A percentile compares a stretch with the other conserved stretches of the same genome.
phyloP scores from a whole-genome alignment of 2,329 filamentous ascomycete genomes.

The Cercospora sojina region DNA sequence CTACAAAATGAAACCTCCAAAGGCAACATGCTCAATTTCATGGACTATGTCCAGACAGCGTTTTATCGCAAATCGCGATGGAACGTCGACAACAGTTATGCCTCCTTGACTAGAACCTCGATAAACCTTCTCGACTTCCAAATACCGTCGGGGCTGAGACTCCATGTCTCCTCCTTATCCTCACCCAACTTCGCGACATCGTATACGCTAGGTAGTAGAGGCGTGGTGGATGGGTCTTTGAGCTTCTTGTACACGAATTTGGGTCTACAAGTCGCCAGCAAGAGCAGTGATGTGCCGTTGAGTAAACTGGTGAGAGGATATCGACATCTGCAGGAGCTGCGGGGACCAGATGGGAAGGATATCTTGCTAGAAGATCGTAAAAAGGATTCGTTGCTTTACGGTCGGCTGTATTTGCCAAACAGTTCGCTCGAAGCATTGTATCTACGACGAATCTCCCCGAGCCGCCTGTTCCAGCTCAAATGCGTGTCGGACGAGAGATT shows the following conservation, averaged over 20 bases:
- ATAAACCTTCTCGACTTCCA: slow-evolving; percentile 85
- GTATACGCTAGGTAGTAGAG: slow-evolving; percentile 85
- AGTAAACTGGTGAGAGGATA: slow-evolving; percentile 79
- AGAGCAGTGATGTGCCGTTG: slow-evolving; percentile 73
- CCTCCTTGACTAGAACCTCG: slow-evolving; percentile 77
- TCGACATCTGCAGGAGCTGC: slow-evolving; percentile 68
- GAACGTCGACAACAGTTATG: slow-evolving; percentile 91
- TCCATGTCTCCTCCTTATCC: slow-evolving; percentile 87
- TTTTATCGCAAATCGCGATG: slow-evolving; percentile 85
- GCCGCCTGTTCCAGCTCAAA: slow-evolving; percentile 75
- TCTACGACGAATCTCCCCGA: slow-evolving; percentile 72
- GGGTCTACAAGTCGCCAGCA: slow-evolving; percentile 65
- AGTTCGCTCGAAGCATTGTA: slow-evolving; percentile 85
- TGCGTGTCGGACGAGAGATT: slow-evolving; percentile 71
- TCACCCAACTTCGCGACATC: slow-evolving; percentile 92
- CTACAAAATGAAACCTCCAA: slow-evolving; percentile 17
- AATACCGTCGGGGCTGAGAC: slow-evolving; percentile 77
- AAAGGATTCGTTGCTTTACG: slow-evolving; percentile 67
- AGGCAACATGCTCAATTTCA: slow-evolving; percentile 80
- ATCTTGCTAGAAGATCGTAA: slow-evolving; percentile 30
- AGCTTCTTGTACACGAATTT: slow-evolving; percentile 94
- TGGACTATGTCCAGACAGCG: slow-evolving; percentile 92
- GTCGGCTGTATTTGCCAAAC: slow-evolving; percentile 76
- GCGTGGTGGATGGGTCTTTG: slow-evolving; percentile 92
- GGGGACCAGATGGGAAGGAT: slow-evolving; percentile 47